These are phyloP conservation scores for Pneumocystis oryctolagi DNA, from an alignment of 1,139 yeast genomes.

Conservation along the genomic window DNA sequence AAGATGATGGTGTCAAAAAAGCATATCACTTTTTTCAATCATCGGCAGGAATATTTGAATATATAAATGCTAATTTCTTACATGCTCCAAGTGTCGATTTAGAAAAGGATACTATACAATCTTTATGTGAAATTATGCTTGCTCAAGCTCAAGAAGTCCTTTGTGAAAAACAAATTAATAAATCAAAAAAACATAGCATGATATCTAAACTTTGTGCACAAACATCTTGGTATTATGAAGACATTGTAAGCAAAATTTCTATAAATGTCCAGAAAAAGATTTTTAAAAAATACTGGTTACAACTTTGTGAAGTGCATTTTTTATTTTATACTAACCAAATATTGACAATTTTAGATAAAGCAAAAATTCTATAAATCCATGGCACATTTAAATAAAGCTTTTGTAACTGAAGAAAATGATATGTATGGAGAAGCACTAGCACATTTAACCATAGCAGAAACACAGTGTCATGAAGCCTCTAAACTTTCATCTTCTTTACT, in stretches of 20 bases:
- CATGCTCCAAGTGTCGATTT: constrained; percentile 83
- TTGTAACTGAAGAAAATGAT: constrained; percentile 33
- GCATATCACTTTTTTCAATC: constrained; percentile 52
- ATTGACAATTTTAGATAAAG: constrained; percentile 2
- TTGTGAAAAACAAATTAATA: constrained; percentile 44
- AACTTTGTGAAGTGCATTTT: neutral
- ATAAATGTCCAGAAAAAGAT: neutral
- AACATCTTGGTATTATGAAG: constrained; percentile 38
- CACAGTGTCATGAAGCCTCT: constrained; percentile 16
- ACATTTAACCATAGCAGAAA: constrained; percentile 38
- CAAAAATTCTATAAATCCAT: constrained; percentile 16
- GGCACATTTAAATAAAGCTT: constrained; percentile 40
- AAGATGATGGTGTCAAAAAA: constrained; percentile 38
- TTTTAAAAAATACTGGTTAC: neutral
- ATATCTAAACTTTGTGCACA: constrained; percentile 58
- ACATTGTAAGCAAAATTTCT: constrained; percentile 21
- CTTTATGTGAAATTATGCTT: constrained; percentile 49
- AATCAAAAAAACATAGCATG: constrained; percentile 37
- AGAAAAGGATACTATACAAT: constrained; percentile 51
- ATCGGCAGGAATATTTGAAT: constrained; percentile 65
- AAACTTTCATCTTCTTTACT: constrained; percentile 5
- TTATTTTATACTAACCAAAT: neutral
- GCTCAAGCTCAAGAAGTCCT: constrained; percentile 88
- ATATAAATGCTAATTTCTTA: constrained; percentile 62
- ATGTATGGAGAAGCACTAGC: constrained; percentile 73